Percentiles rank a stretch among this genome's conserved stretches.
Conservation (phyloP, 495 filamentous ascomycete genomes). For the Aspergillus mulundensis region DNA sequence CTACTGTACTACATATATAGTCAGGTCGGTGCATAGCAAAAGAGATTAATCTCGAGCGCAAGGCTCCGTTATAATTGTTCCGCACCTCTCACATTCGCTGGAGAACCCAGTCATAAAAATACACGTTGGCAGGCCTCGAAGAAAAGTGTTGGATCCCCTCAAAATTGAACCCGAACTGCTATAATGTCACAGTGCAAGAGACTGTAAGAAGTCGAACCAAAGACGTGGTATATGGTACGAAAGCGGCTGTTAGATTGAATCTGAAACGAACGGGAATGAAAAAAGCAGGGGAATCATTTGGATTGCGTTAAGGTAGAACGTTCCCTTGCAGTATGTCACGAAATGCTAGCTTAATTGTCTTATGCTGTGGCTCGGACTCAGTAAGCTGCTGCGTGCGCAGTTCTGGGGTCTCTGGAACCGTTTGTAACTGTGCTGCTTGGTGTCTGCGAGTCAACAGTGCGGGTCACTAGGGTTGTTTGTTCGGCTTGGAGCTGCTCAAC, state of each 20-base stretch:
- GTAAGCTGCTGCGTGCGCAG: not conserved
- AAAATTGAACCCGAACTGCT: not conserved
- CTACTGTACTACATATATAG: not conserved
- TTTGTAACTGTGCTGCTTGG: conserved; percentile 1
- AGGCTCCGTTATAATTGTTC: not conserved
- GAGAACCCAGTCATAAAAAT: not conserved
- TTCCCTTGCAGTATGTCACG: not conserved
- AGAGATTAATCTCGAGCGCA: not conserved
- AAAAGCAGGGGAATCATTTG: not conserved
- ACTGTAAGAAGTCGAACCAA: not conserved
- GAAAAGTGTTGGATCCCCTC: no score
- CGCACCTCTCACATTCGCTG: not conserved
- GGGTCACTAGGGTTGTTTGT: conserved; percentile 14
- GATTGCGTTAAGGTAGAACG: not conserved
- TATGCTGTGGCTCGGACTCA: not conserved
- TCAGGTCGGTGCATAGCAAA: not conserved
- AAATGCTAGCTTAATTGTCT: not conserved
- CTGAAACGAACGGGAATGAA: not conserved
- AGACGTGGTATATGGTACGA: not conserved
- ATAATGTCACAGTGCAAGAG: not conserved
- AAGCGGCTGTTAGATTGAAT: not conserved
- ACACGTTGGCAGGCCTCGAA: not conserved
- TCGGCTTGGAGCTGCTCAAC: conserved; percentile 16
- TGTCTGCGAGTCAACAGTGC: conserved; percentile 7
- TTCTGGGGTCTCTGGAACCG: conserved; percentile 2